Conservation (phyloP, 2,329 filamentous ascomycete genomes). For the Colletotrichum navitas region DNA sequence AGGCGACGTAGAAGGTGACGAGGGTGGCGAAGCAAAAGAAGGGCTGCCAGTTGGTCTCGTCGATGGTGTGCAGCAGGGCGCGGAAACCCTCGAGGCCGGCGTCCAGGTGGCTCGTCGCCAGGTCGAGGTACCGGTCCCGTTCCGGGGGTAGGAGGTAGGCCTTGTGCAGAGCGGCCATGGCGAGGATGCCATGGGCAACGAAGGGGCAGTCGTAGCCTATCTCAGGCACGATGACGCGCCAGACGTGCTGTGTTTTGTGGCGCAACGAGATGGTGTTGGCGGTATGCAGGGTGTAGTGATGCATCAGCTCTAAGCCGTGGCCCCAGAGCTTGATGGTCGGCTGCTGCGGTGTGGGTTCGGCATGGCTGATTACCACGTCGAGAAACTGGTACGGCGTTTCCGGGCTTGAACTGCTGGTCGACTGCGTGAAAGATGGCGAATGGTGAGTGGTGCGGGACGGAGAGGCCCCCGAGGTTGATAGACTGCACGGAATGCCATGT, state of each 20-base stretch:
- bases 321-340: conserved; percentile 32
- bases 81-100: conserved; percentile 49
- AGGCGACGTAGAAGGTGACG: conserved; percentile 48
- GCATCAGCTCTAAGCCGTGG: conserved; percentile 48
- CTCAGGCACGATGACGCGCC: conserved; percentile 46
- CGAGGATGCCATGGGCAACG: conserved; percentile 49
- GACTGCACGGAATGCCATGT: conserved; percentile 48
- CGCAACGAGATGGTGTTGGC: conserved; percentile 44
- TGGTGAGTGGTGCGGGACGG: conserved; percentile 1
- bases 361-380: neutral
- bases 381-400: conserved; percentile 3
- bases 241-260: conserved; percentile 47
- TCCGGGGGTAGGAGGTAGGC: conserved; percentile 47
- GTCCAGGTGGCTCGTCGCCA: conserved; percentile 49
- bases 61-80: conserved; percentile 41
- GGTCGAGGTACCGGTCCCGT: conserved; percentile 46
- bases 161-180: conserved; percentile 49
- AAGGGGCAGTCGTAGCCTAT: conserved; percentile 48
- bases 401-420: neutral
- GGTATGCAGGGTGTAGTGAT: conserved; percentile 49
- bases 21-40: conserved; percentile 58
- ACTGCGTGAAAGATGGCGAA: conserved; percentile 2
- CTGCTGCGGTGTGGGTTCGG: neutral
- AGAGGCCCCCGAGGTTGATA: conserved; percentile 28
- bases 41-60: conserved; percentile 46